Evolutionary conservation across 768 basidiomycete genomes (phyloP), one percentile per base, ranked within the genome.

Genomic region (Rhodotorula diobovata): DNA sequence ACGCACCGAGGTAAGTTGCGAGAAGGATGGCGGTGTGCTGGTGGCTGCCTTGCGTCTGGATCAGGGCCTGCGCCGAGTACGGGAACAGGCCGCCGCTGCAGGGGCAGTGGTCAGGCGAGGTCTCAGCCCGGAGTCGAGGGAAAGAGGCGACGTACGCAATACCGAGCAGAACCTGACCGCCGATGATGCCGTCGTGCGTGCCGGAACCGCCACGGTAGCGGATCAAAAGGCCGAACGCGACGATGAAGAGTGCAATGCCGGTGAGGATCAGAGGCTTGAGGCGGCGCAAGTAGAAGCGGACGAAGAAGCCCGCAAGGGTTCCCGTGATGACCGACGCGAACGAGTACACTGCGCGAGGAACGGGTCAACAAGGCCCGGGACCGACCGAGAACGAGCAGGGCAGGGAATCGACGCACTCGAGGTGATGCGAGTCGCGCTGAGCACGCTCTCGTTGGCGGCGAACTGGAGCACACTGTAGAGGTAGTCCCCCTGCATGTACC

Each of bases 301-400:
- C 76, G 34, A 80, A 63, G 45, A 80, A 48, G 53, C 80, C 80
- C 48, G 77, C 63, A 20, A 66, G 41, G 23, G 75, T 46, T 35
- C 80, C 80, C 48, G 76, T 73, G 61, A 80, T 61, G 67, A 79
- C 77, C 7, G 76, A 76, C 48, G 71, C 70, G 67, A 81, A 80
- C 2, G 77, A 77, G 70, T 79, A 79, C 66, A 80, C 51, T 53
- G 51, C 51, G 30, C 69, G 66, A 51, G 28, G n/a, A n/a, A n/a
- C 20, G 53, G 14, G 53, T 16, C 7, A 15, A 18, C 2, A n/a
- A 14, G 9, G 48, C 8, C 9, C 48, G 48, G n/a, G 23, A 11
- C 10, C 4, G 48, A 50, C 10, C 12, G 2, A 50, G 30, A n/a
- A 9, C 5, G 50, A 51, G 50, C 11, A 23, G 20, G 8, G 23